Conservation (phyloP, 441 rosid species). For the Capsella rubella region DNA sequence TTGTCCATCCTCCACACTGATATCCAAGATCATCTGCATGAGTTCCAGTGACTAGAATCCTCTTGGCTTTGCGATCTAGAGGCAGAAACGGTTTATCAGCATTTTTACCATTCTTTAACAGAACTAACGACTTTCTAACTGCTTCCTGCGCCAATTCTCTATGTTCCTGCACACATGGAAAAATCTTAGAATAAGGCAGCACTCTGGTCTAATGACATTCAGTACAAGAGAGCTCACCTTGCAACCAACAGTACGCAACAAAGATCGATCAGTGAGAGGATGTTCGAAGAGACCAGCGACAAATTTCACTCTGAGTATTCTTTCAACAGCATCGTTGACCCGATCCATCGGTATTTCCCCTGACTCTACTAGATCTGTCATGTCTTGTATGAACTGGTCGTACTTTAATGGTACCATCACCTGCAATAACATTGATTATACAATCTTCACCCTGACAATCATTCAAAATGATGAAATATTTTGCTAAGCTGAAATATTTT, state of each 20-base stretch:
- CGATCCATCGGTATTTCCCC: constrained; percentile 75
- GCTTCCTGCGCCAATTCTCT: constrained; percentile 86
- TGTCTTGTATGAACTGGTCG: constrained; percentile 58
- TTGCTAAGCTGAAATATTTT: constrained; percentile 14
- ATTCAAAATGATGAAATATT: constrained; percentile 7
- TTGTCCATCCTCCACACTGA: constrained; percentile 98
- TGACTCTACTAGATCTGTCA: constrained; percentile 63
- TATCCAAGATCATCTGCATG: constrained; percentile 92
- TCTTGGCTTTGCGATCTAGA: constrained; percentile 64
- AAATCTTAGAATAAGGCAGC: not conserved
- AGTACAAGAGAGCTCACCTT: constrained; percentile 53
- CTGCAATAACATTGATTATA: constrained; percentile 48
- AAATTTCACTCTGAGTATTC: constrained; percentile 90
- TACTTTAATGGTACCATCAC: constrained; percentile 77
- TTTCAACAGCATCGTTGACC: constrained; percentile 84
- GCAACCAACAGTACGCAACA: constrained; percentile 77
- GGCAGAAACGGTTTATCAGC: constrained; percentile 69
- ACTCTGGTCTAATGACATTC: not conserved
- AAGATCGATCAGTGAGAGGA: constrained; percentile 76
- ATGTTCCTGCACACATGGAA: constrained; percentile 59
- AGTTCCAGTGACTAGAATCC: constrained; percentile 76
- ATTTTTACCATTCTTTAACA: constrained; percentile 81
- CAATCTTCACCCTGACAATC: constrained; percentile 1
- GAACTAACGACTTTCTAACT: constrained; percentile 87
- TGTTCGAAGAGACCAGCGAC: constrained; percentile 80